Evolutionary conservation across 1,284 basidiomycete genomes (phyloP).

Genomic region (Papiliotrema terrestris): DNA sequence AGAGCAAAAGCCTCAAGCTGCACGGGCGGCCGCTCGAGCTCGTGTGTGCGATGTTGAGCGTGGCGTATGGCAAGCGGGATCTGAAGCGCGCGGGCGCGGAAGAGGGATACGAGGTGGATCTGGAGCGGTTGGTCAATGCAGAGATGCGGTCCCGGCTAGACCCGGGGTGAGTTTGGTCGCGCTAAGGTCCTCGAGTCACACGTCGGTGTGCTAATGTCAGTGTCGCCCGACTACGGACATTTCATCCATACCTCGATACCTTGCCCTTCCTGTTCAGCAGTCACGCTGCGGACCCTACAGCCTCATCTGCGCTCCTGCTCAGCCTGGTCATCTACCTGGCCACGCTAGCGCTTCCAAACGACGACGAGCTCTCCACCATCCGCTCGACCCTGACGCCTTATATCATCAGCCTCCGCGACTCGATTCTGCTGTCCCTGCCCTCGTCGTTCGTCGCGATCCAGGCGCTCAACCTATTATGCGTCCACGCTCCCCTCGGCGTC

Average conservation of each 20-base stretch:
- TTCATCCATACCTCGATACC: slow-evolving; percentile 40
- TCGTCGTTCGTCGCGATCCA: slow-evolving; percentile 31
- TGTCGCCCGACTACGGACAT: slow-evolving; percentile 28
- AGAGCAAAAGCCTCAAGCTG: slow-evolving; percentile 25
- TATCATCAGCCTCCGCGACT: slow-evolving; percentile 24
- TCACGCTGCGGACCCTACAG: slow-evolving; percentile 5
- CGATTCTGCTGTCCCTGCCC: slow-evolving; percentile 27
- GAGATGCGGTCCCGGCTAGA: slow-evolving; percentile 20
- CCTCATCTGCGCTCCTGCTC: slow-evolving; percentile 23
- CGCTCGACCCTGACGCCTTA: slow-evolving; percentile 20
- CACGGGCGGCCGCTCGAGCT: slow-evolving; percentile 39
- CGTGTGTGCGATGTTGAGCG: slow-evolving; percentile 33
- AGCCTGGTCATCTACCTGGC: slow-evolving; percentile 28
- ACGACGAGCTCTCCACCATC: slow-evolving; percentile 10
- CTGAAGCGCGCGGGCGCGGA: slow-evolving; percentile 10
- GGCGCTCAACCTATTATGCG: slow-evolving; percentile 31
- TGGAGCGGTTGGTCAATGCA: slow-evolving; percentile 23
- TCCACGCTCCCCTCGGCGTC: slow-evolving; percentile 36
- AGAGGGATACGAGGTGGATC: slow-evolving; percentile 26
- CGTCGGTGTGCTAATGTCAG: slow-evolving; percentile 10
- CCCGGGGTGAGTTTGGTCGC: slow-evolving; percentile 19
- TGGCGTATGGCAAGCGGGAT: slow-evolving; percentile 28
- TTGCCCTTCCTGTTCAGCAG: slow-evolving; percentile 22
- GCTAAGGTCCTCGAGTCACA: not conserved
- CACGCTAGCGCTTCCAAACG: slow-evolving; percentile 20